A percentile compares a stretch with the other conserved stretches of the same genome.
Conservation (phyloP, 306 rosid species). For the Dryas octopetala region DNA sequence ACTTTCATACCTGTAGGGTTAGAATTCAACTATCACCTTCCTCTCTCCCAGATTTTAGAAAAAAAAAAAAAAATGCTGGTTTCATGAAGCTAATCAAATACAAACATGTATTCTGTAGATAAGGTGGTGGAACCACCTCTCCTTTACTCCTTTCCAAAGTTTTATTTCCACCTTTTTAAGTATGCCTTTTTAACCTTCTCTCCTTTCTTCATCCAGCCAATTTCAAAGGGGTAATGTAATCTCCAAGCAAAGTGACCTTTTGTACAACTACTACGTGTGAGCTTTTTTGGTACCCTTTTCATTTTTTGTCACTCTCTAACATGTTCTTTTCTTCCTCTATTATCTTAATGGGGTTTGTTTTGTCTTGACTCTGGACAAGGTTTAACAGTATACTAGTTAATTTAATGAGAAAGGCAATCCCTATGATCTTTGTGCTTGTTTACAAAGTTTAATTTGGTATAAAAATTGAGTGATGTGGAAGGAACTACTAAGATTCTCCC, state of each 20-base stretch:
- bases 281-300: constrained; percentile 33
- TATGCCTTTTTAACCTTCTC: background rate
- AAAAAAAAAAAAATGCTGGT: too few species aligned
- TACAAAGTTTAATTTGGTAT: constrained; percentile 57
- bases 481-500: constrained; percentile 46
- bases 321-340: constrained; percentile 43
- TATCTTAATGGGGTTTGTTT: constrained; percentile 30
- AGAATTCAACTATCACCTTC: too few species aligned
- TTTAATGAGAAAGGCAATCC: constrained; percentile 27
- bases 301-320: constrained; percentile 25
- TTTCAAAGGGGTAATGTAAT: background rate
- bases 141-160: too few species aligned
- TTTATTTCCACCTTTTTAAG: background rate
- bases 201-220: background rate
- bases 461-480: constrained; percentile 49
- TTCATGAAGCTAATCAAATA: too few species aligned
- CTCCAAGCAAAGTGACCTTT: constrained; percentile 33
- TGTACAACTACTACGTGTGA: constrained; percentile 22
- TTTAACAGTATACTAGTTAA: constrained; percentile 7
- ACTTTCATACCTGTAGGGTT: too few species aligned
- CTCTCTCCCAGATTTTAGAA: too few species aligned
- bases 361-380: constrained; percentile 23
- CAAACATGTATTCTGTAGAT: too few species aligned
- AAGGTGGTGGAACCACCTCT: too few species aligned
- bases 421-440: constrained; percentile 41